These are phyloP conservation scores for Neofusicoccum kwambonambiense DNA, from an alignment of 2,329 filamentous ascomycete species.

Conservation along the genomic window DNA sequence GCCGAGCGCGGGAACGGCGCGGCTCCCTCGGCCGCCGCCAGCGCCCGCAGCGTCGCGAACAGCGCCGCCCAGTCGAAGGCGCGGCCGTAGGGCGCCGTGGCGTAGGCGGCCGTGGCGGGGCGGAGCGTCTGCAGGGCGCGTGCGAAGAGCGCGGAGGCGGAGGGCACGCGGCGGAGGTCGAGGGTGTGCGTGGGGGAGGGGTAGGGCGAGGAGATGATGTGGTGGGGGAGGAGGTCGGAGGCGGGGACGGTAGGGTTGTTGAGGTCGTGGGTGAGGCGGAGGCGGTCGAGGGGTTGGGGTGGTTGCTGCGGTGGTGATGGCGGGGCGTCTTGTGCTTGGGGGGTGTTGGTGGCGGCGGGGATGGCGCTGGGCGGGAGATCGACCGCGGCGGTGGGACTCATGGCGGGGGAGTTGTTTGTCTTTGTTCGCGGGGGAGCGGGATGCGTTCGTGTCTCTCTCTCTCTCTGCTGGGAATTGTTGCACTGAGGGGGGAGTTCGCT, in stretches of 20 bases:
- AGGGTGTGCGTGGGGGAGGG: slow-evolving; percentile 61
- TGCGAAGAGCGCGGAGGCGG: slow-evolving; percentile 67
- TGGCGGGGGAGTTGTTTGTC: neutral
- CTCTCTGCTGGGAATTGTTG: neutral
- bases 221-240: slow-evolving; percentile 48
- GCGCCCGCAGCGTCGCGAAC: slow-evolving; percentile 56
- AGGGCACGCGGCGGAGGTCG: slow-evolving; percentile 65
- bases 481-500: no score
- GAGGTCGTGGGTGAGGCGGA: slow-evolving; percentile 22
- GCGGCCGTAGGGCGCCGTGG: slow-evolving; percentile 68
- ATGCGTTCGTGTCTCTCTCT: no score
- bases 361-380: slow-evolving; percentile 9
- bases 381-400: neutral
- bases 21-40: slow-evolving; percentile 50
- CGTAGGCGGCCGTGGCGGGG: slow-evolving; percentile 68
- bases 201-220: slow-evolving; percentile 7
- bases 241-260: slow-evolving; percentile 56
- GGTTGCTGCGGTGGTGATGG: slow-evolving; percentile 30
- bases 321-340: slow-evolving; percentile 20
- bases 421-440: neutral
- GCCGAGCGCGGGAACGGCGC: slow-evolving; percentile 59
- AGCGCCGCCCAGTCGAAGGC: slow-evolving; percentile 76
- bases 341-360: slow-evolving; percentile 28
- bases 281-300: slow-evolving; percentile 24
- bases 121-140: slow-evolving; percentile 66